A percentile compares a stretch with the other conserved stretches of the same genome.
Evolutionary conservation across 495 filamentous ascomycete genomes (phyloP).

Genomic region (Peziza echinospora): DNA sequence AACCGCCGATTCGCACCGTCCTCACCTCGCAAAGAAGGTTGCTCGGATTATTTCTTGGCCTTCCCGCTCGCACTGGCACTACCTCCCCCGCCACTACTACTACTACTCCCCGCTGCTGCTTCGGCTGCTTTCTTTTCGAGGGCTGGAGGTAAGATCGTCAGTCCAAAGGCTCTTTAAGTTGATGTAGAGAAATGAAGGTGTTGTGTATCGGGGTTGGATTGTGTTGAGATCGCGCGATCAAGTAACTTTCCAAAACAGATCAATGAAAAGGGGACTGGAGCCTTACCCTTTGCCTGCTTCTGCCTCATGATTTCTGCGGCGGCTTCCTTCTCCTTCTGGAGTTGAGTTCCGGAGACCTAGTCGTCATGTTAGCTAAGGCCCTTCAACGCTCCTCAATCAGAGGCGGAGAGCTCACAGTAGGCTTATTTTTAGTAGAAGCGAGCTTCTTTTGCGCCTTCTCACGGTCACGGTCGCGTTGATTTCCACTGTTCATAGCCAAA

Average conservation of each 20-base stretch:
- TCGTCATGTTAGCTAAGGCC: neutral
- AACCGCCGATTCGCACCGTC: too few relatives aligned
- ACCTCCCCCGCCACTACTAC: too few relatives aligned
- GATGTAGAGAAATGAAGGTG: neutral
- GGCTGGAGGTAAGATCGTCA: neutral
- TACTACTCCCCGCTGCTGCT: too few relatives aligned
- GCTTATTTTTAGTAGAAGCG: constrained; percentile 26
- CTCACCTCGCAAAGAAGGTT: too few relatives aligned
- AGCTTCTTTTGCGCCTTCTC: constrained; percentile 56
- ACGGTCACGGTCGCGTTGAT: constrained; percentile 77
- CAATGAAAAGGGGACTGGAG: neutral
- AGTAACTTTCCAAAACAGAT: neutral
- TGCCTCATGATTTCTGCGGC: constrained; percentile 67
- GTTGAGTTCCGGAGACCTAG: constrained; percentile 36
- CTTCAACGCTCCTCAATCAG: too few relatives aligned
- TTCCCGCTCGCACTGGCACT: too few relatives aligned
- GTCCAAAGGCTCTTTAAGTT: neutral
- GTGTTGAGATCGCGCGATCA: neutral
- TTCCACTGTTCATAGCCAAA: constrained; percentile 33
- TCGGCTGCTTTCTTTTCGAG: neutral
- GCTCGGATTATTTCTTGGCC: too few relatives aligned
- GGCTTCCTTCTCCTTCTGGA: constrained; percentile 49
- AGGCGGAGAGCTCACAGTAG: too few relatives aligned
- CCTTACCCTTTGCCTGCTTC: constrained; percentile 69
- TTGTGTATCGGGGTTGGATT: neutral